Percentiles rank a stretch among this genome's conserved stretches.
phyloP scores from a whole-genome alignment of 1,139 yeast species.

The Scheffersomyces parashehatae region DNA sequence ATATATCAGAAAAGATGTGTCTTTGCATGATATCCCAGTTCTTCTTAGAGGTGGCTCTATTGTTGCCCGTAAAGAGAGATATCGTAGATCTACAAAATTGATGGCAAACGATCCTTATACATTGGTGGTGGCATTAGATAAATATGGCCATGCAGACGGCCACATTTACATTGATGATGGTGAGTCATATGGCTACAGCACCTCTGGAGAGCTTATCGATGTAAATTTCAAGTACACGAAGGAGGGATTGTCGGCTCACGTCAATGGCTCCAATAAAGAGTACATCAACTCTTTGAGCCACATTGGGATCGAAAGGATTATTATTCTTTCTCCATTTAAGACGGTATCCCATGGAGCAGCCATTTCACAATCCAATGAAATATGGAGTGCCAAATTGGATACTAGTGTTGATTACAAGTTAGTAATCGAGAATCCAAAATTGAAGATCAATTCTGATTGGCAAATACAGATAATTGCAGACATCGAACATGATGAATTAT shows the following conservation, averaged over 20 bases:
- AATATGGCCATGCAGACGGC: slow-evolving; percentile 53
- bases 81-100: slow-evolving; percentile 75
- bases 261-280: slow-evolving; percentile 16
- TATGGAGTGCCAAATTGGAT: slow-evolving; percentile 33
- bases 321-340: slow-evolving; percentile 45
- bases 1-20: slow-evolving; percentile 32
- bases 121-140: slow-evolving; percentile 60
- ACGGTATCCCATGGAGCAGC: slow-evolving; percentile 17
- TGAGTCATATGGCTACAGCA: slow-evolving; percentile 58
- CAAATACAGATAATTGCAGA: slow-evolving; percentile 19
- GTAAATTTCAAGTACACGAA: slow-evolving; percentile 31
- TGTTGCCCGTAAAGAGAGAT: slow-evolving; percentile 64
- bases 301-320: slow-evolving; percentile 57
- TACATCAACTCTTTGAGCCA: slow-evolving; percentile 20
- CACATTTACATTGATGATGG: slow-evolving; percentile 81
- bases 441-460: slow-evolving; percentile 56
- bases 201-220: slow-evolving; percentile 47
- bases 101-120: slow-evolving; percentile 87
- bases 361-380: slow-evolving; percentile 33
- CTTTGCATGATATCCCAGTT: slow-evolving; percentile 68
- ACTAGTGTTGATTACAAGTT: slow-evolving; percentile 17
- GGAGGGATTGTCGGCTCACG: slow-evolving; percentile 15
- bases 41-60: slow-evolving; percentile 78
- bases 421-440: slow-evolving; percentile 55
- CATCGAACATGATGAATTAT: slow-evolving; percentile 31